phyloP scores from a whole-genome alignment of 2,329 filamentous ascomycete genomes.

The Pestalotiopsis sp. region DNA sequence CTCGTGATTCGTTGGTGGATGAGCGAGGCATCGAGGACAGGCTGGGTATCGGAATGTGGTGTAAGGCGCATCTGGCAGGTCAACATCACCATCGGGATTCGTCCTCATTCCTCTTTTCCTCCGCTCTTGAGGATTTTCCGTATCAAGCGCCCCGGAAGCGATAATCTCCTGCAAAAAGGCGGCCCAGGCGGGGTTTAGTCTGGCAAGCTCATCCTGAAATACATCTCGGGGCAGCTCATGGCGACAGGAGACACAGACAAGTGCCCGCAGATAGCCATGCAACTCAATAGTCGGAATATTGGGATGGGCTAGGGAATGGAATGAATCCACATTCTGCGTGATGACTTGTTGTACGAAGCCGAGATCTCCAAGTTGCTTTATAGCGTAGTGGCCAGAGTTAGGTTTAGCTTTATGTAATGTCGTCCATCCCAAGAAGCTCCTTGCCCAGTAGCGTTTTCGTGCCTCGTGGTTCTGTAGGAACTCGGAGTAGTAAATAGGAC shows the following conservation, averaged over 20 bases:
- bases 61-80: constrained; percentile 84
- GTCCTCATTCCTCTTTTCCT: constrained; percentile 71
- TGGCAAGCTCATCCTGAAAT: constrained; percentile 76
- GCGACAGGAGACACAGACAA: constrained; percentile 79
- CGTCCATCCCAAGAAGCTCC: constrained; percentile 92
- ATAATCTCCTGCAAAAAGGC: constrained; percentile 73
- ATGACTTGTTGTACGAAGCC: constrained; percentile 77
- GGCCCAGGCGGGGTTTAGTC: constrained; percentile 85
- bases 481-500: constrained; percentile 91
- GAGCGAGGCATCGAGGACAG: constrained; percentile 76
- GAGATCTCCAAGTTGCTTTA: constrained; percentile 70
- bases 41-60: constrained; percentile 88
- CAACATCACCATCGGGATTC: constrained; percentile 94
- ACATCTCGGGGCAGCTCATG: constrained; percentile 68
- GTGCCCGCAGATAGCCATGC: constrained; percentile 84
- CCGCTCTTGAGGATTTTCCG: constrained; percentile 73
- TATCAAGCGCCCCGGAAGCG: constrained; percentile 73
- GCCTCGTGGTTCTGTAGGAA: constrained; percentile 81
- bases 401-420: constrained; percentile 77
- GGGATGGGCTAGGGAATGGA: constrained; percentile 80
- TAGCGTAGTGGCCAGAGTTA: constrained; percentile 77
- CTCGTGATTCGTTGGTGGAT: constrained; percentile 58
- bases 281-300: constrained; percentile 76
- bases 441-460: constrained; percentile 91
- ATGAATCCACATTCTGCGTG: constrained; percentile 97